Percentiles rank a stretch among this genome's conserved stretches.
Evolutionary conservation across 176 grass and related monocot species (phyloP).

Genomic region (Carex scoparia): DNA sequence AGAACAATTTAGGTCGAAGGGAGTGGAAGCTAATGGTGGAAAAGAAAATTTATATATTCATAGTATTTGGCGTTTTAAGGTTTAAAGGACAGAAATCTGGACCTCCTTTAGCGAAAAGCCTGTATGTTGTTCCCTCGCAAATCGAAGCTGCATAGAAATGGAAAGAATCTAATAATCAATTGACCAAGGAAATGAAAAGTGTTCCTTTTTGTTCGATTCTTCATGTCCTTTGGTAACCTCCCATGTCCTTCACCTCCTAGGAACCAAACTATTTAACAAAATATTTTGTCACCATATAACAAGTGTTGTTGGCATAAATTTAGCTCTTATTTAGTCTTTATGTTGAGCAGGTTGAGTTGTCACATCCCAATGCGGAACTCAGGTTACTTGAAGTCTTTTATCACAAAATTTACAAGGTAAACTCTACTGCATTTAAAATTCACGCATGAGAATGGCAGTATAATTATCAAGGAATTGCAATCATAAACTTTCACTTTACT

Average conservation of each 20-base stretch:
- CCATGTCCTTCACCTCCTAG: background rate
- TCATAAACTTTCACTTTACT: background rate
- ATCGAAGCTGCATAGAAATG: background rate
- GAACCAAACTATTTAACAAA: background rate
- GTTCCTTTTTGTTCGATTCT: background rate
- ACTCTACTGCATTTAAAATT: slow-evolving; percentile 22
- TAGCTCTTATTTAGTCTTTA: slow-evolving; percentile 13
- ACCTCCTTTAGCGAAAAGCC: background rate
- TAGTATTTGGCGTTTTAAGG: background rate
- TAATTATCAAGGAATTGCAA: background rate
- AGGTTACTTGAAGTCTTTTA: slow-evolving; percentile 97
- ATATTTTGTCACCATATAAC: background rate
- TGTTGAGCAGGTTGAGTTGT: slow-evolving; percentile 67
- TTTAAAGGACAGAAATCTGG: background rate
- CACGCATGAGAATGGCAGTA: background rate
- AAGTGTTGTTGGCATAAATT: background rate
- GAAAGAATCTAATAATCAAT: background rate
- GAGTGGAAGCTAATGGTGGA: background rate
- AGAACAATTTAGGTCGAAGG: background rate
- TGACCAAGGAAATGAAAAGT: background rate
- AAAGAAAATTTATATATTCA: background rate
- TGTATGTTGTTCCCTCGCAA: background rate
- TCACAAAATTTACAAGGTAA: slow-evolving; percentile 99
- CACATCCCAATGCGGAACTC: slow-evolving; percentile 74
- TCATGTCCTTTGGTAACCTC: background rate